Evolutionary conservation across 345 rosid genomes (phyloP).

Genomic region (Syzygium aromaticum): DNA sequence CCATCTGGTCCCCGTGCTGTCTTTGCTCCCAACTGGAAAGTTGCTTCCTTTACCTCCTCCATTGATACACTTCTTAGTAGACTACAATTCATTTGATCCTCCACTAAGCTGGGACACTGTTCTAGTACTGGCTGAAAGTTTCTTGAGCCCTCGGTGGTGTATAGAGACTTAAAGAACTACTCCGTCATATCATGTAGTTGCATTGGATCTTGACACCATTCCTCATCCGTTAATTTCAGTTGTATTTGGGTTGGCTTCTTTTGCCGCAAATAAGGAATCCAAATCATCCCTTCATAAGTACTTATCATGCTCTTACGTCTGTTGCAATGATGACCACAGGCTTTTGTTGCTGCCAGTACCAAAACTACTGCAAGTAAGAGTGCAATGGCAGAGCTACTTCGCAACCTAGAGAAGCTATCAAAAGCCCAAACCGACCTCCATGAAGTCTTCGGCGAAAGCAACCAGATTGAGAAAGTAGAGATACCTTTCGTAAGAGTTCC

Average conservation of each 20-base stretch:
- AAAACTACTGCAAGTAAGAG: conserved; percentile 41
- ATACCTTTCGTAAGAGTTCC: conserved; percentile 25
- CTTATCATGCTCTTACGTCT: neutral
- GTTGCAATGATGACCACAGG: conserved; percentile 10
- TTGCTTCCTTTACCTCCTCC: neutral
- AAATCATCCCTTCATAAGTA: neutral
- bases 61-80: neutral
- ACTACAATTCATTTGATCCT: neutral
- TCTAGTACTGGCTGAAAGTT: neutral
- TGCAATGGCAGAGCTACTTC: conserved; percentile 46
- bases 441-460: conserved; percentile 19
- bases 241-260: neutral
- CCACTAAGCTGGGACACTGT: neutral
- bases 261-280: neutral
- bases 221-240: neutral
- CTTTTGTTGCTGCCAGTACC: conserved; percentile 27
- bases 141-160: neutral
- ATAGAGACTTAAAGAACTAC: neutral
- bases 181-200: too few species aligned
- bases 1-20: neutral
- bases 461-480: conserved; percentile 19
- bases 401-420: conserved; percentile 9
- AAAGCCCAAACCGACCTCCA: conserved; percentile 29
- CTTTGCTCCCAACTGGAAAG: neutral
- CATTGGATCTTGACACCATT: neutral